These are phyloP conservation scores for California macrophylla DNA, from an alignment of 441 rosid species.

Conservation along the genomic window DNA sequence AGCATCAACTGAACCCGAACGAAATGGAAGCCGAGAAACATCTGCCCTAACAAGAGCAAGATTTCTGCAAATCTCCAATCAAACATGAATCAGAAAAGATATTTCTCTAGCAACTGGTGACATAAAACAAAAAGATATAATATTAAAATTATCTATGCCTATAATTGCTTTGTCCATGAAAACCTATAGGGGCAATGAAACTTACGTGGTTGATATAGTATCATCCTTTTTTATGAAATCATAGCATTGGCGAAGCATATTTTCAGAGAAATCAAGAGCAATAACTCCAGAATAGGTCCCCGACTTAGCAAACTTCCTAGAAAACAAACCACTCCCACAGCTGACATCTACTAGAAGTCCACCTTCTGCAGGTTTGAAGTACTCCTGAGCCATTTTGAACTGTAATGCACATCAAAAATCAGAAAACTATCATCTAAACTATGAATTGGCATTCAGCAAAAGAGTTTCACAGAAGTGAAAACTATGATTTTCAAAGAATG, in stretches of 20 bases:
- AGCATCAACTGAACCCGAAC: constrained; percentile 71
- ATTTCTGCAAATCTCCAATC: constrained; percentile 33
- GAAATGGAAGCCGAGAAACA: constrained; percentile 74
- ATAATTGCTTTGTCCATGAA: background rate
- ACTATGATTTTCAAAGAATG: background rate
- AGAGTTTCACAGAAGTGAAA: background rate
- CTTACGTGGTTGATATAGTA: constrained; percentile 33
- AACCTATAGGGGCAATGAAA: constrained; percentile 10
- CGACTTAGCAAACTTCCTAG: constrained; percentile 71
- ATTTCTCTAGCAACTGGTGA: constrained; percentile 2
- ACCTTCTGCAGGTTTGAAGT: constrained; percentile 65
- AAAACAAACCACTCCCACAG: constrained; percentile 87
- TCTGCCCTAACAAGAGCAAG: constrained; percentile 90
- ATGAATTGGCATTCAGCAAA: constrained; percentile 1
- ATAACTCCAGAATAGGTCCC: constrained; percentile 56
- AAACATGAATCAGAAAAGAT: constrained; percentile 14
- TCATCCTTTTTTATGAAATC: constrained; percentile 62
- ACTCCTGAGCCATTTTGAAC: constrained; percentile 89
- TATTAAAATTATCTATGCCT: background rate
- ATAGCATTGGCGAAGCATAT: constrained; percentile 86
- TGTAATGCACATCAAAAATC: constrained; percentile 28
- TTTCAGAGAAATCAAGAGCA: constrained; percentile 91
- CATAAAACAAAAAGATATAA: background rate
- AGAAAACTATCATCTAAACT: constrained; percentile 9
- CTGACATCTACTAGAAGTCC: constrained; percentile 84